Conservation (phyloP, 768 basidiomycete species). For the Flagelloscypha sp. region DNA sequence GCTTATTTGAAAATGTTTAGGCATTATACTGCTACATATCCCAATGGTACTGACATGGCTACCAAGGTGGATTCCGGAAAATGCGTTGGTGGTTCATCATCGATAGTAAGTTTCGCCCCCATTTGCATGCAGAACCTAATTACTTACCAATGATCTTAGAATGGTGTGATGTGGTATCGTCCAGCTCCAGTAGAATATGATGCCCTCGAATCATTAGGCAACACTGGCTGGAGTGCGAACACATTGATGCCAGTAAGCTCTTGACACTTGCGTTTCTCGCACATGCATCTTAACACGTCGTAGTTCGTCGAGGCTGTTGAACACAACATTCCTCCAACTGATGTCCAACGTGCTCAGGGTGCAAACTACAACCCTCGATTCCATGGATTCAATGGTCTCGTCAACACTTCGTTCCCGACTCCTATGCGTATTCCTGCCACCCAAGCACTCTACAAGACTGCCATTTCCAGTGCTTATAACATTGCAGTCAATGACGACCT, state of each 20-base stretch:
- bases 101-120: slow-evolving; percentile 6
- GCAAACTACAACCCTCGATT: slow-evolving; percentile 1
- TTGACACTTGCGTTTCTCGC: neutral
- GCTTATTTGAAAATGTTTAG: too few species aligned
- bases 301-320: slow-evolving; percentile 11
- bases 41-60: slow-evolving; percentile 7
- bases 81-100: slow-evolving; percentile 8
- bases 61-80: slow-evolving; percentile 10
- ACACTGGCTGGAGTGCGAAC: slow-evolving; percentile 9
- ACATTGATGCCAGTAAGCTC: slow-evolving; percentile 5
- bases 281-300: neutral
- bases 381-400: slow-evolving; percentile 8
- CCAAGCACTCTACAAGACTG: slow-evolving; percentile 9
- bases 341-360: slow-evolving; percentile 7
- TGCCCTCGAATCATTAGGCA: slow-evolving; percentile 9
- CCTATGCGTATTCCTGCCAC: slow-evolving; percentile 10
- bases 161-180: slow-evolving; percentile 13
- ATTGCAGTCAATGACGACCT: slow-evolving; percentile 7
- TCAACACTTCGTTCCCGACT: slow-evolving; percentile 10
- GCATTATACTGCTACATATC: slow-evolving; percentile 3
- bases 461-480: slow-evolving; percentile 7
- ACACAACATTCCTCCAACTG: slow-evolving; percentile 8
- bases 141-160: slow-evolving; percentile 4
- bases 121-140: neutral
- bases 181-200: slow-evolving; percentile 5